Evolutionary conservation across 2,329 filamentous ascomycete genomes (phyloP), one percentile per base, ranked within the genome.

Genomic region (Zelopaecilomyces penicillatus): DNA sequence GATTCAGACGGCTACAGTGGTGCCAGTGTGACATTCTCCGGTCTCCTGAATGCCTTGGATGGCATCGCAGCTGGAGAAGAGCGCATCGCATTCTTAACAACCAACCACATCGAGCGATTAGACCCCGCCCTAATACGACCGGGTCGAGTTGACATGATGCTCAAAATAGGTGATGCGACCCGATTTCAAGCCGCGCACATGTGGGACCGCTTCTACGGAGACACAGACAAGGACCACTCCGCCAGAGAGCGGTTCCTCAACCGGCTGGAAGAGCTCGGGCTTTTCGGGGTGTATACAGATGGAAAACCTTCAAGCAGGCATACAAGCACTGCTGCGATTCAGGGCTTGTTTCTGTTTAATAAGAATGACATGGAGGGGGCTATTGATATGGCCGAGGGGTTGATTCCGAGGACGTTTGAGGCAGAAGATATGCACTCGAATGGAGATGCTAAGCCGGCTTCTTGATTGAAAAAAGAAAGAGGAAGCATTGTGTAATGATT

Each of bases 1-100:
- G 87, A 91, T 32, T 65, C 78, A 1, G 88, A 96, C 55, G 91
- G 90, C 2, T 96, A 95, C 58, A 79, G 76, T 34, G 90, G 90
- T 28, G 83, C 87, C 2, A 93, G 86, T 12, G 90, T 96, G 27
- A 98, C 93, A 0, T 97, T 96, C 57, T 97, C 91, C 0, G 91
- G 91, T 0, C 69, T 97, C 19, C 70, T 97, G 33, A 90, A 90
- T 57, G 85, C 86, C 0, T 65, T 91, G 10, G 93, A 98, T 51
- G 93, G 93, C 2, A 81, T 97, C n/a, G 89, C 89, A 5, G 94
- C 90, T 42, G 87, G 89, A 9, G 93, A 97, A 62, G 91, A 97
- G 68, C 80, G 93, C 43, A 86, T 98, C 50, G 82, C 94, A 1
- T 95, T 98, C 64, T 73, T 95, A 50, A 98, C 93, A 2, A 95